Conservation (phyloP, 1,284 basidiomycete genomes). For the Anthracocystis panici-leucophaei region DNA sequence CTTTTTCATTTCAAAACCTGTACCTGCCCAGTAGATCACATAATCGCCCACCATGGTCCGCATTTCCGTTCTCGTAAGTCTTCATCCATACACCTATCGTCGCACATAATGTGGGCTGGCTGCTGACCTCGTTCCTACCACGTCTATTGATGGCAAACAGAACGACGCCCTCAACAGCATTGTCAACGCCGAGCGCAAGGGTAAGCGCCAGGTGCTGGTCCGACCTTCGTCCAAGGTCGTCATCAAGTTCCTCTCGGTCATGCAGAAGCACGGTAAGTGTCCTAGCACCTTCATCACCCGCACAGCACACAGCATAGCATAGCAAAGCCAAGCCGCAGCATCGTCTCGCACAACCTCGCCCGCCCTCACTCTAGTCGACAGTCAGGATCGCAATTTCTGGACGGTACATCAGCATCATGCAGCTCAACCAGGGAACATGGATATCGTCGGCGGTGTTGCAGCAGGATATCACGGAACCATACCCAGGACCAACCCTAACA, state of each 20-base stretch:
- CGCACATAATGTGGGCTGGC: not conserved
- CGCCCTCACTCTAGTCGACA: not conserved
- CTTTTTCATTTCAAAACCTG: constrained; percentile 23
- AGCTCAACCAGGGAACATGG: not conserved
- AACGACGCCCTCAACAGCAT: constrained; percentile 70
- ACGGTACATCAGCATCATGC: not conserved
- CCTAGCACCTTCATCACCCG: not conserved
- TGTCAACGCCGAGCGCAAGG: constrained; percentile 70
- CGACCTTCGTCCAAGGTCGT: constrained; percentile 70
- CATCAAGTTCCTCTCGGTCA: constrained; percentile 69
- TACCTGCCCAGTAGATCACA: constrained; percentile 62
- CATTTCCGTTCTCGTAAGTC: constrained; percentile 68
- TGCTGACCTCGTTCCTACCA: not conserved
- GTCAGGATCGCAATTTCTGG: not conserved
- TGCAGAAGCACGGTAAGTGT: constrained; percentile 70
- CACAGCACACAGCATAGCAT: constrained; percentile 10
- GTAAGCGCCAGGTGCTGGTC: constrained; percentile 69
- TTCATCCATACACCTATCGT: not conserved
- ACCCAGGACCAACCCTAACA: not conserved
- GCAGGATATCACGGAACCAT: not conserved
- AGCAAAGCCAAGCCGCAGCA: constrained; percentile 1
- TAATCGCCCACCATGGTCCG: constrained; percentile 66
- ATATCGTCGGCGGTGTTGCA: not conserved
- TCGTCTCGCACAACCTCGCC: not conserved
- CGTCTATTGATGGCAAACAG: constrained; percentile 17